Base-by-base conservation (phyloP, 2,329 filamentous ascomycete genomes). In the Gyromitra esculenta region DNA sequence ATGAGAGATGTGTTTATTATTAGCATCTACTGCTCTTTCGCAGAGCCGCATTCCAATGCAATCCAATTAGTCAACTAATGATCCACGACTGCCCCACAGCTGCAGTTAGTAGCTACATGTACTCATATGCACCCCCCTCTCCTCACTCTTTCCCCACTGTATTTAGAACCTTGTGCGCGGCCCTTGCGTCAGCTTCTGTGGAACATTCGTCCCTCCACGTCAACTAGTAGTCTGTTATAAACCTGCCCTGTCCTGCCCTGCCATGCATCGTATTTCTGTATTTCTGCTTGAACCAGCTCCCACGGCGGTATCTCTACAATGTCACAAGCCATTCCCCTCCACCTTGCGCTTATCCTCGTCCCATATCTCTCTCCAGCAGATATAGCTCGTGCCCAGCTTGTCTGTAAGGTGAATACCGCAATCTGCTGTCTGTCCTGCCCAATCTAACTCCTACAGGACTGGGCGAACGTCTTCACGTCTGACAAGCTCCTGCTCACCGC, bases 341-440 rank as follows among this genome's bases (percentile, higher is more conserved):
- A 77, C 39, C 21, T 77, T 11, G 75, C 75, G 0, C 75, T 77
- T 21, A 41, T 75, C 18, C 71, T 77, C 45, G 57, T 77, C 0
- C 75, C 75, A 1, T 77, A 75, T 45, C 25, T 77, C 25, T 35
- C 50, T 9, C 65, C 75, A 15, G 41, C 41, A 4, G 75, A 77
- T 37, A 62, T 77, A 60, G 64, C 71, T 2, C 50, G 50, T 15
- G 50, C 71, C 39, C 75, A 66, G 52, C 65, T 37, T 5, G 75
- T 75, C 64, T 77, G 75, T 31, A 77, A 60, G n/a, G 73, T 73
- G 41, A 11, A 18, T 35, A 7, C 9, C 52, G 39, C 5, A 35
- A 18, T 9, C 57, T 6, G 21, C 31, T 25, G 8, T 2, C 1
- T 13, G 18, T 4, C 41, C 15, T 8, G 9, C 6, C 25, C 35